A percentile compares a stretch with the other conserved stretches of the same genome.
Conservation (phyloP, 2,329 filamentous ascomycete genomes). For the Nectriaceae sp. region DNA sequence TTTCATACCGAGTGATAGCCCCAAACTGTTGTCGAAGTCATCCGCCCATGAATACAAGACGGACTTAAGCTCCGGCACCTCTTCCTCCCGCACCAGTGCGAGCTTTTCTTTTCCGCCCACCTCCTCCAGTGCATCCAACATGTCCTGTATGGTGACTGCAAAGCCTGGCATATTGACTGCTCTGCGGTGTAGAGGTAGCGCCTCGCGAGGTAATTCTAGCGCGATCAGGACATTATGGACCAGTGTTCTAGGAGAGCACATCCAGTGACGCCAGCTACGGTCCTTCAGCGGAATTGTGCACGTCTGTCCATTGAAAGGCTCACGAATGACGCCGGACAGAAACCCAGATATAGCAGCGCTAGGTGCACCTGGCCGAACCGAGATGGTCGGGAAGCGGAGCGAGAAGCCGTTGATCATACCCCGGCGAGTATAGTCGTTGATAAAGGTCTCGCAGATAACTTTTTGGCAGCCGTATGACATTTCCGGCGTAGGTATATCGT, state of each 20-base stretch:
- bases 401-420: conserved; percentile 57
- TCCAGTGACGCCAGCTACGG: conserved; percentile 46
- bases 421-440: conserved; percentile 38
- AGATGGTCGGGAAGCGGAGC: conserved; percentile 60
- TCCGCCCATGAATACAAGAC: conserved; percentile 56
- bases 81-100: conserved; percentile 44
- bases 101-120: conserved; percentile 47
- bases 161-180: conserved; percentile 49
- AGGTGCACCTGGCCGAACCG: conserved; percentile 58
- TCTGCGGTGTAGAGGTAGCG: conserved; percentile 8
- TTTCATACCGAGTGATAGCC: conserved; percentile 50
- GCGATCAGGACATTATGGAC: conserved; percentile 46
- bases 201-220: conserved; percentile 24
- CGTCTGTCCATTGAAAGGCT: conserved; percentile 47
- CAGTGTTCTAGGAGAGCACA: conserved; percentile 50
- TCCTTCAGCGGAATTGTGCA: conserved; percentile 47
- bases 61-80: conserved; percentile 45
- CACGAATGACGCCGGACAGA: conserved; percentile 60
- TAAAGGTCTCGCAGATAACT: conserved; percentile 52
- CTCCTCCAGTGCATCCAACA: conserved; percentile 48
- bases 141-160: conserved; percentile 50
- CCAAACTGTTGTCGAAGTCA: conserved; percentile 48
- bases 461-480: conserved; percentile 62
- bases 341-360: conserved; percentile 61
- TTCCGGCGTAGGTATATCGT: conserved; percentile 53